Evolutionary conservation across 2,329 filamentous ascomycete species (phyloP).

Genomic region (Xylaria sp.): DNA sequence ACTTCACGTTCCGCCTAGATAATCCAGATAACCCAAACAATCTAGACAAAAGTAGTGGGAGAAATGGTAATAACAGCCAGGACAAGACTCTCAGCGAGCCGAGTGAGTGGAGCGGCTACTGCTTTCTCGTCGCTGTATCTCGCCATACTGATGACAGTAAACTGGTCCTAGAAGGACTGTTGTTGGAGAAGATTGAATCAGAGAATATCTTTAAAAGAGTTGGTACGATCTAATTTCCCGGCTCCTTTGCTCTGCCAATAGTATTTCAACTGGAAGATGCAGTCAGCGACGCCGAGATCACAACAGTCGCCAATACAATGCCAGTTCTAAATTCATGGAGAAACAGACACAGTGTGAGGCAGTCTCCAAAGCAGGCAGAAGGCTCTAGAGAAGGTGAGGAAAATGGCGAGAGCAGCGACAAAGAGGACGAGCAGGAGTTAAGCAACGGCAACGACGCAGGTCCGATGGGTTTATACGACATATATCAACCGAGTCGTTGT

Average conservation of each 20-base stretch:
- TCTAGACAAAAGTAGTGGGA: background rate
- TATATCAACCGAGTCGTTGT: background rate
- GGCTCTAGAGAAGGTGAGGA: background rate
- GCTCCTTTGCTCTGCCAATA: background rate
- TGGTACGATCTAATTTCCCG: background rate
- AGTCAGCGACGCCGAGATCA: background rate
- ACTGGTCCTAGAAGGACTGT: background rate
- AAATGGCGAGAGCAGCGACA: background rate
- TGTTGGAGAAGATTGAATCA: background rate
- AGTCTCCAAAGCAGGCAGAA: too few species aligned
- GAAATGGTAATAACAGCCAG: background rate
- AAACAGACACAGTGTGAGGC: too few species aligned
- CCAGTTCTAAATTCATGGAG: too few species aligned
- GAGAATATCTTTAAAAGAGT: background rate
- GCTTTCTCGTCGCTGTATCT: background rate
- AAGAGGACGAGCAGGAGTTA: background rate
- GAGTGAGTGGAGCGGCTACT: background rate
- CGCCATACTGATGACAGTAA: background rate
- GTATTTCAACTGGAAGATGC: background rate
- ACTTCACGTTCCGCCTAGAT: background rate
- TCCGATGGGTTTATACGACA: background rate
- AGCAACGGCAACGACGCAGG: background rate
- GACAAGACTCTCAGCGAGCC: background rate
- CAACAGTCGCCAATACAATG: background rate
- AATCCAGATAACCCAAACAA: too few species aligned